Evolutionary conservation across 2,329 filamentous ascomycete species (phyloP).

Genomic region (Pezicula rhizophila): DNA sequence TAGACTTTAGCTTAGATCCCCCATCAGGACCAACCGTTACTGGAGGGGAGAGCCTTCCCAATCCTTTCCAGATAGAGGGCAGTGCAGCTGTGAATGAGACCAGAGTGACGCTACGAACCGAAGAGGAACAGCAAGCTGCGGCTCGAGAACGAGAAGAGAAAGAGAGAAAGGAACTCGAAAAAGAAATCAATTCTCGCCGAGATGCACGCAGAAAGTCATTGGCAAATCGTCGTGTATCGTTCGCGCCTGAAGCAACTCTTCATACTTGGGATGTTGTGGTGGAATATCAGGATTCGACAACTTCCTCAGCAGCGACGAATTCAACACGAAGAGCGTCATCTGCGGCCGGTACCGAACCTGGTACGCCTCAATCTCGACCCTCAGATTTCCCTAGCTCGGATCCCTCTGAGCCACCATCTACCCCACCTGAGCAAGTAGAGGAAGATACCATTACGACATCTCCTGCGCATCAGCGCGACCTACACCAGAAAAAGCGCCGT

Average conservation of each 20-base stretch:
- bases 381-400: constrained; percentile 35
- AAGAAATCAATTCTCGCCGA: constrained; percentile 62
- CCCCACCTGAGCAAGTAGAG: constrained; percentile 55
- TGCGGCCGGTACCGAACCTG: constrained; percentile 16
- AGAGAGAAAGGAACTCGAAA: constrained; percentile 52
- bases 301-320: constrained; percentile 66
- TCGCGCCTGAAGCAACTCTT: constrained; percentile 92
- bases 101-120: constrained; percentile 60
- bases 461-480: constrained; percentile 58
- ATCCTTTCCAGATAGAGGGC: constrained; percentile 39
- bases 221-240: constrained; percentile 89
- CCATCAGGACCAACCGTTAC: constrained; percentile 13
- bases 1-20: constrained; percentile 21
- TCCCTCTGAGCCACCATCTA: constrained; percentile 52
- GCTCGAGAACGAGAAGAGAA: constrained; percentile 64
- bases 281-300: constrained; percentile 85
- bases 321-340: constrained; percentile 69
- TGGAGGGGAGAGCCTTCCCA: constrained; percentile 35
- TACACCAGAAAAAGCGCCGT: constrained; percentile 55
- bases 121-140: constrained; percentile 65
- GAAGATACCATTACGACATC: constrained; percentile 52
- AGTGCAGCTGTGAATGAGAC: constrained; percentile 31
- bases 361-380: constrained; percentile 15
- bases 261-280: constrained; percentile 90
- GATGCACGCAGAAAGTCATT: constrained; percentile 90